Base-by-base conservation (phyloP, 495 filamentous ascomycete genomes). In the Aspergillus affinis region DNA sequence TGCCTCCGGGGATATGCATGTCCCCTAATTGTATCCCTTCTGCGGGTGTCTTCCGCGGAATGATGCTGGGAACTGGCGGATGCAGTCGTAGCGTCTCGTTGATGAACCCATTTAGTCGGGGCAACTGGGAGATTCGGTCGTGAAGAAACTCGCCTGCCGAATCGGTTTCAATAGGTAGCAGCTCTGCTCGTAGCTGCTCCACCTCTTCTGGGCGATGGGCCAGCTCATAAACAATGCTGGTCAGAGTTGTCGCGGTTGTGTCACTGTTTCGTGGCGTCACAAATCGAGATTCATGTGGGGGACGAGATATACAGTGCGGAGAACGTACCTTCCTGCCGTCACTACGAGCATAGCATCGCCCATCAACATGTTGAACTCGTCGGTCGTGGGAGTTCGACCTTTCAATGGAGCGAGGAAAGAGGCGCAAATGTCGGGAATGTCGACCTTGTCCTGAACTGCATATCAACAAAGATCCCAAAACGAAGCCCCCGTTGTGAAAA, bases 1-100 rank as follows among this genome's bases (percentile, higher is more conserved):
- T 69, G 3, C 68, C 58, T 0, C 78, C 77, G 0, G 82, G 81
- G 12, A 84, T 76, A 51, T 63, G 75, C 0, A 62, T 54, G 0
- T 73, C 79, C 9, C 72, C 77, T 6, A 84, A 65, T 7, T 55
- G 56, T 18, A 82, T 60, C 0, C 81, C 82, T 57, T 79, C 71
- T 7, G 72, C 71, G 1, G 78, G 77, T 0, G 76, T 78, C 12
- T 68, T 63, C 2, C 82, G 73, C 15, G 61, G 60, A 5, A 73
- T 63, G 12, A 70, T 75, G 17, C 68, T 72, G 0, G 72, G 70
- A 0, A 75, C 70, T 0, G 82, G 73, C 1, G 74, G 75, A 62
- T 81, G 74, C 36, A 86, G 64, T 2, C 82, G 67, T 18, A 84
- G 61, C 0, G 78, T 67, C 65, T 86, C 82, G 51, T 81, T 77